Base-by-base conservation (phyloP, 2,329 filamentous ascomycete genomes). In the Phaeosphaeriaceae sp. region DNA sequence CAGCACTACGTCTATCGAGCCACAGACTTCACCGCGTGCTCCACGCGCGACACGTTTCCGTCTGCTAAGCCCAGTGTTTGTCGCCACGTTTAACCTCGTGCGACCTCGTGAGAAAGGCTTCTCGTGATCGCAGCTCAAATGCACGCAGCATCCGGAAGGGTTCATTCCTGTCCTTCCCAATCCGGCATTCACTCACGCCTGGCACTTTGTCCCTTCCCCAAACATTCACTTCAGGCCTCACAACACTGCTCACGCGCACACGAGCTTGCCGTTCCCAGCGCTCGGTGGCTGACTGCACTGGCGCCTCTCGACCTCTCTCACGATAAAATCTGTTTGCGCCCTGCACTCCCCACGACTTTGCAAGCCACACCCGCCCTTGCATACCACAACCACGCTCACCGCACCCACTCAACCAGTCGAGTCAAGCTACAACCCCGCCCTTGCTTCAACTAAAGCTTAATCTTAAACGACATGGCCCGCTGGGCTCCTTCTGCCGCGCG, bases 401-500 rank as follows among this genome's bases (percentile, higher is more conserved):
- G 55, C 24, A 33, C 33, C 2, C 53, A 54, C 33, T 41, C 22
- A 41, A 25, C 48, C 21, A 24, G 42, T 25, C 25, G 20, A 42
- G 31, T 31, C 17, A 31, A 13, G 20, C 25, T 6, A 31, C n/a
- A 27, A 53, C 17, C 31, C 33, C 44, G 20, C 54, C 54, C 57
- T 61, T 62, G 44, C 62, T 48, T 56, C n/a, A 17, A 45, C 17
- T 11, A 19, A 42, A 60, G 56, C 53, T 57, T 60, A 62, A 42
- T 13, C 22, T 13, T 15, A 51, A 55, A 20, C 21, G 50, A 54
- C 10, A 74, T 75, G 71, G 55, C 59, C 31, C 50, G 51, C 59
- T 72, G 71, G 71, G 62, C 65, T 47, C 61, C 71, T 20, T 66
- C 68, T 42, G 56, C 70, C 36, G 63, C 55, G 25, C 57, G 57